Percentiles rank a stretch among this genome's conserved stretches.
phyloP scores from a whole-genome alignment of 2,329 filamentous ascomycete species.

The Fragosphaeria purpurea region DNA sequence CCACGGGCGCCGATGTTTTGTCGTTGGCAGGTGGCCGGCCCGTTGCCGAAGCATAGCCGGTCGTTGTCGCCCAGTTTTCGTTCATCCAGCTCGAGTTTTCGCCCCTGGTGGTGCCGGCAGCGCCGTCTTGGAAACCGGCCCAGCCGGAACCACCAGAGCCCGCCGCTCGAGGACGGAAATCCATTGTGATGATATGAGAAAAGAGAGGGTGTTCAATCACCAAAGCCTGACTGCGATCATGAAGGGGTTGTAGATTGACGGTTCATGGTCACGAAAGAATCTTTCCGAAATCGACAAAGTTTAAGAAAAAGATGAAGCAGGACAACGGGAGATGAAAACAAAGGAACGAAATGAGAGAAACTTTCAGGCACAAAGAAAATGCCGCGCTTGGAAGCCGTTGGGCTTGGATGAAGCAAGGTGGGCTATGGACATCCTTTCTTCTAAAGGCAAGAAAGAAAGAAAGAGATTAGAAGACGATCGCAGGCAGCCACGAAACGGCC shows the following conservation, averaged over 20 bases:
- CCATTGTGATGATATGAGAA: conserved; percentile 2
- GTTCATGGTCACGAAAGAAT: not conserved
- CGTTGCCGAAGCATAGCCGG: not conserved
- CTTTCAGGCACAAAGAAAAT: no score
- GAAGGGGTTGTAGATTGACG: no score
- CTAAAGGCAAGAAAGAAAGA: no score
- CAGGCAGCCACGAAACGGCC: no score
- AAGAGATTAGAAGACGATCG: no score
- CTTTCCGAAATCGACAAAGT: not conserved
- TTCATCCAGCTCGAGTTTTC: not conserved
- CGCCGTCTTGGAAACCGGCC: conserved; percentile 3
- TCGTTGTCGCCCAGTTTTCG: conserved; percentile 3
- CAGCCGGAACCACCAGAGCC: conserved; percentile 1
- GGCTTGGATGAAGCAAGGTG: no score
- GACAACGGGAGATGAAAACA: not conserved
- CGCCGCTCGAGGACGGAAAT: conserved; percentile 1
- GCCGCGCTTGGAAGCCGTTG: no score
- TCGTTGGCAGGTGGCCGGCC: no score
- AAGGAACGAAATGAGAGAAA: not conserved
- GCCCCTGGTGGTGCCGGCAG: conserved; percentile 1
- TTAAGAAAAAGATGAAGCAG: not conserved
- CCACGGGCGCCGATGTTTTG: not conserved
- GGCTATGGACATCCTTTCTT: no score
- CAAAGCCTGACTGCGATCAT: no score
- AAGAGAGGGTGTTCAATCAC: not conserved